A percentile compares a stretch with the other conserved stretches of the same genome.
phyloP scores from a whole-genome alignment of 2,329 filamentous ascomycete genomes.

The Colletotrichum falcatum region DNA sequence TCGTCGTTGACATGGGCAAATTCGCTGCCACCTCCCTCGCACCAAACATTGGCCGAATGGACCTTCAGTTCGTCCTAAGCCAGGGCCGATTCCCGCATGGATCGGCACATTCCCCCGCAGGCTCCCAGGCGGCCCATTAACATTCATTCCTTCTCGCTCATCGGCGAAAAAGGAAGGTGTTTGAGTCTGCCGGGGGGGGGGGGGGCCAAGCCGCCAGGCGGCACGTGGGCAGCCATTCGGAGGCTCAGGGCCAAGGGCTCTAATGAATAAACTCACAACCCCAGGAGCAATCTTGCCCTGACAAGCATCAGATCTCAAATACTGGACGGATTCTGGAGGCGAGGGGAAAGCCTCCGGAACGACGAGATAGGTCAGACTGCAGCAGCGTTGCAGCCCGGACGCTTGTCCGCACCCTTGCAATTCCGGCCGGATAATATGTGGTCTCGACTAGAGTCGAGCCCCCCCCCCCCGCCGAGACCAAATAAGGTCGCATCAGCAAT shows the following conservation, averaged over 20 bases:
- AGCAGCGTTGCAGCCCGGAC: constrained; percentile 5
- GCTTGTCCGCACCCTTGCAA: neutral
- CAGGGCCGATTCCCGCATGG: neutral
- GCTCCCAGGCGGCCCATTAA: constrained; percentile 4
- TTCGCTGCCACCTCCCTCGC: constrained; percentile 24
- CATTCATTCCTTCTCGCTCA: neutral
- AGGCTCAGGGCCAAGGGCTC: constrained; percentile 18
- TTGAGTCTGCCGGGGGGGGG: constrained; percentile 20
- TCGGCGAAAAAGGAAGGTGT: constrained; percentile 16
- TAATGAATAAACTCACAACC: constrained; percentile 21
- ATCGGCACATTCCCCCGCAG: constrained; percentile 30
- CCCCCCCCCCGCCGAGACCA: neutral
- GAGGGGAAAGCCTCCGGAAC: neutral
- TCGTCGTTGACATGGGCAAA: neutral
- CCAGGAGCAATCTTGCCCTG: neutral
- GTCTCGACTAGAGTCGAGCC: constrained; percentile 32
- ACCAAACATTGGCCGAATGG: constrained; percentile 27
- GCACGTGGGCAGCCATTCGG: constrained; percentile 8
- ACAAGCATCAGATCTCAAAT: neutral
- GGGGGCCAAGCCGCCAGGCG: constrained; percentile 30
- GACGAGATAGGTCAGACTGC: constrained; percentile 3
- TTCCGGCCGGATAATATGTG: neutral
- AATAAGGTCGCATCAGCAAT: constrained; percentile 13
- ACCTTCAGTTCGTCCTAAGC: constrained; percentile 6
- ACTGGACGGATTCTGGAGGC: neutral